Percentiles rank a stretch among this genome's conserved stretches.
These are phyloP conservation scores for Elaeagnus macrophylla DNA, from an alignment of 306 rosid species.

Conservation along the genomic window DNA sequence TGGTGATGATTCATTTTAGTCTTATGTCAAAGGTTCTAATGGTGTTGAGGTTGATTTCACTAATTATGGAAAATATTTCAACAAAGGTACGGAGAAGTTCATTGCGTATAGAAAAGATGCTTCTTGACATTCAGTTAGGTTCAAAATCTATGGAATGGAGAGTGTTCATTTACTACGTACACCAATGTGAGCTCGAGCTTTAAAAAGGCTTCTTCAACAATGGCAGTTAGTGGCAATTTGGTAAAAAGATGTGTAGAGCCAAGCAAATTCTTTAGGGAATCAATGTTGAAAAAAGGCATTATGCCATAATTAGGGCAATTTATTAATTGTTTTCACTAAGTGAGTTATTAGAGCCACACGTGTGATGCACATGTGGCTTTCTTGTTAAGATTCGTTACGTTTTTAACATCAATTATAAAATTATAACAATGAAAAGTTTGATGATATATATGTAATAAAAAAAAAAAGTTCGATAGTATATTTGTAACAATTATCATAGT, in stretches of 20 bases:
- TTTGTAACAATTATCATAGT: no score
- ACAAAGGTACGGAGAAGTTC: slow-evolving; percentile 69
- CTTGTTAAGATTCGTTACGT: no score
- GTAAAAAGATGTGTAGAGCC: slow-evolving; percentile 82
- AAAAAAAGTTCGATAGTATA: no score
- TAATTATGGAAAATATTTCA: no score
- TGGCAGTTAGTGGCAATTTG: slow-evolving; percentile 41
- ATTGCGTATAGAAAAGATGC: slow-evolving; percentile 49
- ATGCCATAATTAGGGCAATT: no score
- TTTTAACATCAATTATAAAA: no score
- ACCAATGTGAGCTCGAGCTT: slow-evolving; percentile 37
- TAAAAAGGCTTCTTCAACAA: slow-evolving; percentile 1
- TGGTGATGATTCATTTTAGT: slow-evolving; percentile 64
- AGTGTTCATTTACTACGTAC: slow-evolving; percentile 38
- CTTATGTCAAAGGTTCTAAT: slow-evolving; percentile 57
- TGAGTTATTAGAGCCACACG: no score
- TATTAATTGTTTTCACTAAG: no score
- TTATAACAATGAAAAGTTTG: no score
- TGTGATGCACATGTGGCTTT: no score
- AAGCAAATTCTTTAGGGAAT: slow-evolving; percentile 82
- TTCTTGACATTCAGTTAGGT: slow-evolving; percentile 31
- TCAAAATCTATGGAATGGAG: slow-evolving; percentile 60
- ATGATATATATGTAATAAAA: no score
- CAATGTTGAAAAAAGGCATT: slow-evolving; percentile 70
- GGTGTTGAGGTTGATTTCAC: slow-evolving; percentile 45